Evolutionary conservation across 192 early-diverging fungal species (phyloP).

Genomic region (Chytriomyces sp.): DNA sequence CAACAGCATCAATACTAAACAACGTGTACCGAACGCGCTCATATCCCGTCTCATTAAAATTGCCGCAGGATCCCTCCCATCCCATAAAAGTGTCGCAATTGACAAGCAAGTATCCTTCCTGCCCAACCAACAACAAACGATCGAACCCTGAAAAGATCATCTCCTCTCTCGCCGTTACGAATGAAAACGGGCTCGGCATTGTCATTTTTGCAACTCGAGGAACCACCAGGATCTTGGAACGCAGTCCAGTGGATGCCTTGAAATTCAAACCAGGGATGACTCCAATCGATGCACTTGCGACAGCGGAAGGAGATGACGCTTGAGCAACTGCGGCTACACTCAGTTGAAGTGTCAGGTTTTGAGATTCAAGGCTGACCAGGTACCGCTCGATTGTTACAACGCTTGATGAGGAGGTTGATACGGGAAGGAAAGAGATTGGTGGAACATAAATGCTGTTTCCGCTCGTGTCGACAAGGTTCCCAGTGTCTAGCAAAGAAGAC

Average conservation of each 20-base stretch:
- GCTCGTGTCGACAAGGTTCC: background rate
- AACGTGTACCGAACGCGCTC: background rate
- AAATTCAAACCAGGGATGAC: background rate
- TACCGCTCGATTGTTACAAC: background rate
- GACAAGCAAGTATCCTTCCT: background rate
- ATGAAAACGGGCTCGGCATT: background rate
- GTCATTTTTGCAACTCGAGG: background rate
- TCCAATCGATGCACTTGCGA: background rate
- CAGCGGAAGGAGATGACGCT: background rate
- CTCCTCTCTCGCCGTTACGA: background rate
- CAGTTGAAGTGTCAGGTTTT: background rate
- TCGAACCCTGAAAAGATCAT: background rate
- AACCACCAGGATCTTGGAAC: background rate
- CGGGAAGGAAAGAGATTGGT: background rate
- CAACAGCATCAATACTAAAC: too few species aligned
- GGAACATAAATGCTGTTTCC: background rate
- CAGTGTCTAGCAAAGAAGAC: background rate
- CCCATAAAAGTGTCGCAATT: background rate
- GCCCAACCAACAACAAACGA: background rate
- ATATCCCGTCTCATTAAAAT: background rate
- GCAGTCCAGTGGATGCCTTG: background rate
- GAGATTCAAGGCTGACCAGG: background rate
- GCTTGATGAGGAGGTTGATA: background rate
- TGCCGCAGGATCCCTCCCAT: background rate
- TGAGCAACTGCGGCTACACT: background rate